phyloP scores from a whole-genome alignment of 1,139 yeast species.

The Saccharomyces hybrid region DNA sequence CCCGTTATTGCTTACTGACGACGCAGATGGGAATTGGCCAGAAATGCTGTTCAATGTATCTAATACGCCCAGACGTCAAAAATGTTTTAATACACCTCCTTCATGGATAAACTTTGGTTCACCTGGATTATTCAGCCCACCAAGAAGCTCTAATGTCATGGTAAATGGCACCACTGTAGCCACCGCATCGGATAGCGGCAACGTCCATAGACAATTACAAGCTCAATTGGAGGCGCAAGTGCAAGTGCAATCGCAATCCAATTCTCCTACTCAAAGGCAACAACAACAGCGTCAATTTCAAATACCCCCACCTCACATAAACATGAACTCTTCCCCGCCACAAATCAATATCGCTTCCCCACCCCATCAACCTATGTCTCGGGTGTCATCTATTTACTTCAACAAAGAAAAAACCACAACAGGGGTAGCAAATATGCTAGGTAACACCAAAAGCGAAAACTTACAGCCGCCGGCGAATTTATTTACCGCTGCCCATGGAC shows the following conservation, averaged over 20 bases:
- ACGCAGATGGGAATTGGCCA: slow-evolving; percentile 21
- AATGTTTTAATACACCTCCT: slow-evolving; percentile 26
- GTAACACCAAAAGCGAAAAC: neutral
- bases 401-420: neutral
- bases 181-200: neutral
- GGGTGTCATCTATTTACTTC: neutral
- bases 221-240: neutral
- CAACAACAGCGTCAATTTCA: slow-evolving; percentile 12
- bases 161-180: neutral
- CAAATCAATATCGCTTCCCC: neutral
- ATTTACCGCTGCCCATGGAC: slow-evolving; percentile 6
- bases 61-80: slow-evolving; percentile 19
- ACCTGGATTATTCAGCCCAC: slow-evolving; percentile 12
- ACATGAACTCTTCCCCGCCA: neutral
- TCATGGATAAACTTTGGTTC: slow-evolving; percentile 21
- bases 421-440: neutral
- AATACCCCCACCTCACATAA: slow-evolving; percentile 2
- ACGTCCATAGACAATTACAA: slow-evolving; percentile 1
- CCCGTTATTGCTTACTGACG: slow-evolving; percentile 25
- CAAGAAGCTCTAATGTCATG: slow-evolving; percentile 6
- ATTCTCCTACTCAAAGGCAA: slow-evolving; percentile 1
- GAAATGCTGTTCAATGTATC: slow-evolving; percentile 17
- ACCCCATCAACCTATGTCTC: neutral
- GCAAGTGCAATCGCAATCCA: slow-evolving; percentile 1
- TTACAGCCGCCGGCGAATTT: neutral